Percentiles rank a stretch among this genome's conserved stretches.
phyloP scores from a whole-genome alignment of 2,329 filamentous ascomycete species.

The Hypoxylon sp. region DNA sequence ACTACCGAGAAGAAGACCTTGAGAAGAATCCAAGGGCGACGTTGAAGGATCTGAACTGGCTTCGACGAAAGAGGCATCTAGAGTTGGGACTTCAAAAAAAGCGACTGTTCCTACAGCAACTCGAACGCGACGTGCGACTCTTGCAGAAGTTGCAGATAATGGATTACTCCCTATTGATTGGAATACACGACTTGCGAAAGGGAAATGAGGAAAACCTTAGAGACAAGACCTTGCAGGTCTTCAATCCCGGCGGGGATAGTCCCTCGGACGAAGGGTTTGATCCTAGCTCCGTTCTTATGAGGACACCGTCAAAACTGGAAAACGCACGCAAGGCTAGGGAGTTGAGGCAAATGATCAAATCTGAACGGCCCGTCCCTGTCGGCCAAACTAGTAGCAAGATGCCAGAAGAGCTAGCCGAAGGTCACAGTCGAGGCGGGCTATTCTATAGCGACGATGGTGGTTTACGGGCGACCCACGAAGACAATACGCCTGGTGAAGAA shows the following conservation, averaged over 20 bases:
- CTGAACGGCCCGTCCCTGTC: constrained; percentile 93
- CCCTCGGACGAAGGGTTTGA: constrained; percentile 68
- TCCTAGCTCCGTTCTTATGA: constrained; percentile 75
- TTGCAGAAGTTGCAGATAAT: constrained; percentile 93
- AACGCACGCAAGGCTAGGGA: constrained; percentile 91
- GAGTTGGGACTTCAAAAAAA: constrained; percentile 93
- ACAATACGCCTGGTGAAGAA: constrained; percentile 85
- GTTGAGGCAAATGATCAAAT: constrained; percentile 89
- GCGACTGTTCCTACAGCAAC: constrained; percentile 86
- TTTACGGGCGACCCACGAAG: constrained; percentile 91
- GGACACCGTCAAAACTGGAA: constrained; percentile 94
- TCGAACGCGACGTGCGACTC: constrained; percentile 86
- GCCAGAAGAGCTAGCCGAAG: constrained; percentile 87
- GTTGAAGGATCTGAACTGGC: constrained; percentile 96
- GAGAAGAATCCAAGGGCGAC: constrained; percentile 92
- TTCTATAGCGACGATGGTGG: constrained; percentile 98
- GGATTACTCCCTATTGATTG: constrained; percentile 97
- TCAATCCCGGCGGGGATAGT: constrained; percentile 84
- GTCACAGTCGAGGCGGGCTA: constrained; percentile 75
- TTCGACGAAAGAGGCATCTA: constrained; percentile 84
- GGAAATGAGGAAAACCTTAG: constrained; percentile 96
- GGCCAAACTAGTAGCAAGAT: constrained; percentile 85
- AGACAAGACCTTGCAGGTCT: constrained; percentile 90
- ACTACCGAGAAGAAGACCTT: constrained; percentile 89
- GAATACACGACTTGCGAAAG: constrained; percentile 89